Base-by-base conservation (phyloP, 805 yeast species). In the Saccharomycopsis malanga region DNA sequence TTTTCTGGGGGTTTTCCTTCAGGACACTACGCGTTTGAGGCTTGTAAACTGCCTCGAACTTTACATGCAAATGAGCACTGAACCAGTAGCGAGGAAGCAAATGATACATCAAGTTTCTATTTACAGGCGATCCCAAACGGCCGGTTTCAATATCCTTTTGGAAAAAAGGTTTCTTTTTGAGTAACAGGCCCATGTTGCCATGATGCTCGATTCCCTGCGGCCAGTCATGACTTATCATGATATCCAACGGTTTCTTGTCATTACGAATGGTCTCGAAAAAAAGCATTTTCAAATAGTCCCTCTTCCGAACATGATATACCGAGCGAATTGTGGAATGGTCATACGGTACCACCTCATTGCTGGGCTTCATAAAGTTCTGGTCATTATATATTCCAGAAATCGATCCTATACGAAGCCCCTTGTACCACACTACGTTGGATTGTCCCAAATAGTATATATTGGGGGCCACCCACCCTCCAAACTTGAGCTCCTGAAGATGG, bases 381-480 rank as follows among this genome's bases (percentile, higher is more conserved):
- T 63, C 61, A 53, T 83, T 81, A 64, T 69, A 89, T 2, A 93
- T 88, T 0, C 98, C 98, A 43, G 95, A 83, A 7, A 85, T 53
- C 0, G 96, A 96, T 21, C 79, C 83, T 22, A 93, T 85, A 50
- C 83, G 67, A 4, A 91, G 54, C 0, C 96, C 96, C 53, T 73
- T 76, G 56, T 67, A 84, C 80, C 85, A 79, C 2, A 93, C 65
- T 2, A 79, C 78, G 14, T 88, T 87, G 17, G 81, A 74, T 37
- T 77, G 76, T 0, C 98, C 98, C 56, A 93, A 58, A 59, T 79
- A 93, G 62, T 82, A 93, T 12, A 93, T 86, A 53, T 83, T 81
- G 1, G 87, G 86, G 1, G 95, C 94, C 1, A 85, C 89, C 86
- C 91, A 93, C 0, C 98, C 98, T 10, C 98, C 98, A 60, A 72